Evolutionary conservation across 345 rosid species (phyloP).

Genomic region (Geranium rotundifolium): DNA sequence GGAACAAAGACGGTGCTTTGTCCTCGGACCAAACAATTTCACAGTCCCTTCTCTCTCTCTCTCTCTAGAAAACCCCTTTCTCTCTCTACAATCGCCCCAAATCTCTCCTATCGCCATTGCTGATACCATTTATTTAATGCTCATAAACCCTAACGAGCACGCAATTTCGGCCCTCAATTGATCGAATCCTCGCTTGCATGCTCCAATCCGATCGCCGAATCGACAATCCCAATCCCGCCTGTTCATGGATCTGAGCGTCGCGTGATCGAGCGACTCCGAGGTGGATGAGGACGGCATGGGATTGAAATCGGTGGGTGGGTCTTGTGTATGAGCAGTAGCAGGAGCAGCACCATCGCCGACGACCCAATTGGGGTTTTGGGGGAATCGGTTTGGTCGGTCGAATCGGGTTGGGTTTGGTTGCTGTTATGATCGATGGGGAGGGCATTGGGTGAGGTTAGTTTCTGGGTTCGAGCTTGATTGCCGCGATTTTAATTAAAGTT

Average conservation of each 20-base stretch:
- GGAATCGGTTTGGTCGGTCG: not conserved
- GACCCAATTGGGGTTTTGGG: not conserved
- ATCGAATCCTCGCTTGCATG: not conserved
- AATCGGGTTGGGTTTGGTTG: not conserved
- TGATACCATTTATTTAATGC: too few species aligned
- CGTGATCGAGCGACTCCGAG: not conserved
- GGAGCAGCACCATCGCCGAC: not conserved
- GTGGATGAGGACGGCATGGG: not conserved
- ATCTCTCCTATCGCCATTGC: not conserved
- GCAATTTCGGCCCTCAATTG: not conserved
- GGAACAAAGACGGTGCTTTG: too few species aligned
- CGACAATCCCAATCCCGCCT: not conserved
- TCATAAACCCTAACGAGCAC: not conserved
- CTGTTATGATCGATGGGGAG: not conserved
- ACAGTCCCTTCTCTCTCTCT: not conserved
- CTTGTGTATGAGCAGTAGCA: not conserved
- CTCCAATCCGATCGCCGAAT: not conserved
- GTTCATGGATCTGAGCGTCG: not conserved
- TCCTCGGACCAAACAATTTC: too few species aligned
- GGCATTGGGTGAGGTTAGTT: not conserved
- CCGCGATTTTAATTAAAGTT: not conserved
- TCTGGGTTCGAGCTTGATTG: not conserved
- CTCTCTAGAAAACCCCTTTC: not conserved
- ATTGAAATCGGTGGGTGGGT: not conserved
- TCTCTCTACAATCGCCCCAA: not conserved